Conservation (phyloP, 139 green algal genomes). For the Yamagishiella unicocca region DNA sequence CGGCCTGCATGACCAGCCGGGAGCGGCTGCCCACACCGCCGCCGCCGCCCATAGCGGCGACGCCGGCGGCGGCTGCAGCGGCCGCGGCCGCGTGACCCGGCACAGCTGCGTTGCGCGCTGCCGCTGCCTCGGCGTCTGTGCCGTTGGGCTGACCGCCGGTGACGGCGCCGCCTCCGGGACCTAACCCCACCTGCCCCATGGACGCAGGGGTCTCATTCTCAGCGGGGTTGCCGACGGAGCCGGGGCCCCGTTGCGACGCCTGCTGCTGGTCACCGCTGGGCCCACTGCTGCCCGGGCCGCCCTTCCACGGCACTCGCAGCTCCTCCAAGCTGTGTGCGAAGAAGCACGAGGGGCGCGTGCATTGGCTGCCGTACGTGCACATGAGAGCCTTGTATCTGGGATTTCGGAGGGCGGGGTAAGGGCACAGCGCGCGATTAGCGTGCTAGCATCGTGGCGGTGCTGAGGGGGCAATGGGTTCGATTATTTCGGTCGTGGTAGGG, state of each 20-base stretch:
- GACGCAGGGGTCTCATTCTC: too few species aligned
- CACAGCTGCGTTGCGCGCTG: not conserved
- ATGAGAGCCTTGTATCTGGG: constrained; percentile 49
- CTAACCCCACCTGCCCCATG: too few species aligned
- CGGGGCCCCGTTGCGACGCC: not conserved
- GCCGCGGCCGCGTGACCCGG: not conserved
- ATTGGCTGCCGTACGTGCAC: constrained; percentile 48
- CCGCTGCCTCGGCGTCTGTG: too few species aligned
- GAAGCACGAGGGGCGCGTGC: constrained; percentile 82
- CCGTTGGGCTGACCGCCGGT: too few species aligned
- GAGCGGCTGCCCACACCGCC: not conserved
- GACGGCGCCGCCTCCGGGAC: not conserved
- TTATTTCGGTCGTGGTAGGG: too few species aligned
- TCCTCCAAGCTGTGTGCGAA: constrained; percentile 92
- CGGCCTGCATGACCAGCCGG: not conserved
- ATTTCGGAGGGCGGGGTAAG: not conserved
- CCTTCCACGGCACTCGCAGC: constrained; percentile 73
- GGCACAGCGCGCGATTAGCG: too few species aligned
- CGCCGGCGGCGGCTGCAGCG: not conserved
- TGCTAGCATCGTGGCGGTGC: too few species aligned
- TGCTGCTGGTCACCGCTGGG: not conserved
- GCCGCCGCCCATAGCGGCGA: not conserved
- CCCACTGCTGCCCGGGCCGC: not conserved
- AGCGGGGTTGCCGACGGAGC: not conserved
- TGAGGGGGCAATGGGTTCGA: too few species aligned